Conservation (phyloP, 108 stramenopile species). For the Skeletonema tropicum region DNA sequence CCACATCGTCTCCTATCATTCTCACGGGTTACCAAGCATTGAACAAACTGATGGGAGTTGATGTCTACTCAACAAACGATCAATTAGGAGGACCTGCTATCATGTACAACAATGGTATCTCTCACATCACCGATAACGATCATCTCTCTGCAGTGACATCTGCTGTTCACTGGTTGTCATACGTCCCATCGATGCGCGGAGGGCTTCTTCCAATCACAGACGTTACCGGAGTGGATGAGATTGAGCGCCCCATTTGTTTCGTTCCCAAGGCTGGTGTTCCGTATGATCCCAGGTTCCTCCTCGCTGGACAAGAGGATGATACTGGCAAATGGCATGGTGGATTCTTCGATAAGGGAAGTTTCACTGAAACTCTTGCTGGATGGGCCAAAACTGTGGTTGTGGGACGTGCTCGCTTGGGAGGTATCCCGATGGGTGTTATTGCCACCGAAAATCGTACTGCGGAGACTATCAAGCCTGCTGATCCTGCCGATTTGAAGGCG, state of each 20-base stretch:
- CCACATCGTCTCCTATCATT: constrained; percentile 92
- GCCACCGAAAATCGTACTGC: constrained; percentile 96
- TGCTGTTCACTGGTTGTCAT: constrained; percentile 95
- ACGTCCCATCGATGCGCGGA: constrained; percentile 87
- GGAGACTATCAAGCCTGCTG: constrained; percentile 95
- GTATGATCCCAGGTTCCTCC: constrained; percentile 93
- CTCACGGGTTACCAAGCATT: constrained; percentile 99
- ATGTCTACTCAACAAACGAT: constrained; percentile 99
- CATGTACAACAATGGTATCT: constrained; percentile 98
- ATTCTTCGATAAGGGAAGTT: constrained; percentile 97
- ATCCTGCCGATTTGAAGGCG: constrained; percentile 96
- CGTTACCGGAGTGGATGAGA: constrained; percentile 89
- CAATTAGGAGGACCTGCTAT: constrained; percentile 97
- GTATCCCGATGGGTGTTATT: constrained; percentile 98
- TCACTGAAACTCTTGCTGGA: constrained; percentile 94
- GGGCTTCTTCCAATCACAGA: constrained; percentile 86
- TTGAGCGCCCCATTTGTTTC: constrained; percentile 90
- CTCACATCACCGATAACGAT: constrained; percentile 90
- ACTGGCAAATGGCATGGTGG: constrained; percentile 88
- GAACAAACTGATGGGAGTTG: constrained; percentile 98
- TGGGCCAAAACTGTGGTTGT: constrained; percentile 99
- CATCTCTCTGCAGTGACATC: constrained; percentile 91
- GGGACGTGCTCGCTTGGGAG: constrained; percentile 97
- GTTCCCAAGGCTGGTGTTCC: constrained; percentile 80
- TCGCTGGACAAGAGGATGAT: constrained; percentile 84